Evolutionary conservation across 495 filamentous ascomycete genomes (phyloP).

Genomic region (Aspergillus ellipticus): DNA sequence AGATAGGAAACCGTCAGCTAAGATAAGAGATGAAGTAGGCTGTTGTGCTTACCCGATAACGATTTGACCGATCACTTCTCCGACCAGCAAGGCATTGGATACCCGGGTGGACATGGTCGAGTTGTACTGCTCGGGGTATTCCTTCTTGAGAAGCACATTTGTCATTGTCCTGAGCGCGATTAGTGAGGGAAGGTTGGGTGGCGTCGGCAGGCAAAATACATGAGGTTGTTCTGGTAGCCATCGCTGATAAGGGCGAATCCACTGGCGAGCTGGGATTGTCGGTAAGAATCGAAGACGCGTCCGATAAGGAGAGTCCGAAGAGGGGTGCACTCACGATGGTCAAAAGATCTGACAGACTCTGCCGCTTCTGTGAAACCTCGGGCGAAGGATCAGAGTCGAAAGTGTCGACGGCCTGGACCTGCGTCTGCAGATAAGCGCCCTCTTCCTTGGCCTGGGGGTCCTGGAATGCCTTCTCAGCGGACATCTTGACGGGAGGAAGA

Average conservation of each 20-base stretch:
- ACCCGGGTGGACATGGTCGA: neutral
- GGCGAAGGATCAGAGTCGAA: neutral
- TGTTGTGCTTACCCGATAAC: neutral
- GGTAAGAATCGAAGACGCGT: neutral
- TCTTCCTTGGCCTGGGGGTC: neutral
- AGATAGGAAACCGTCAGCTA: neutral
- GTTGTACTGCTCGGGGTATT: conserved; percentile 1
- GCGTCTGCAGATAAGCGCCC: neutral
- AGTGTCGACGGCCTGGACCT: neutral
- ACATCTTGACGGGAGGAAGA: neutral
- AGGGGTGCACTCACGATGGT: neutral
- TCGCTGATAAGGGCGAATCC: conserved; percentile 1
- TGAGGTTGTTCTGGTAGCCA: conserved; percentile 4
- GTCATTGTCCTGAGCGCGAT: neutral
- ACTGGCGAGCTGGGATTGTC: neutral
- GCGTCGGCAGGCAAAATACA: neutral
- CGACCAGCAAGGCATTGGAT: neutral
- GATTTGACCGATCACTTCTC: neutral
- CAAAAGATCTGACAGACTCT: neutral
- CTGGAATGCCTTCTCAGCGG: neutral
- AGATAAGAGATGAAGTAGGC: neutral
- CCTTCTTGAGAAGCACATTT: neutral
- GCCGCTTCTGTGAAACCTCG: neutral
- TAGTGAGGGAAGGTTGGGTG: neutral
- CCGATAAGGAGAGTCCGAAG: neutral